Percentiles rank a stretch among this genome's conserved stretches.
phyloP scores from a whole-genome alignment of 129 eudicot species.

The Artemisia annua region DNA sequence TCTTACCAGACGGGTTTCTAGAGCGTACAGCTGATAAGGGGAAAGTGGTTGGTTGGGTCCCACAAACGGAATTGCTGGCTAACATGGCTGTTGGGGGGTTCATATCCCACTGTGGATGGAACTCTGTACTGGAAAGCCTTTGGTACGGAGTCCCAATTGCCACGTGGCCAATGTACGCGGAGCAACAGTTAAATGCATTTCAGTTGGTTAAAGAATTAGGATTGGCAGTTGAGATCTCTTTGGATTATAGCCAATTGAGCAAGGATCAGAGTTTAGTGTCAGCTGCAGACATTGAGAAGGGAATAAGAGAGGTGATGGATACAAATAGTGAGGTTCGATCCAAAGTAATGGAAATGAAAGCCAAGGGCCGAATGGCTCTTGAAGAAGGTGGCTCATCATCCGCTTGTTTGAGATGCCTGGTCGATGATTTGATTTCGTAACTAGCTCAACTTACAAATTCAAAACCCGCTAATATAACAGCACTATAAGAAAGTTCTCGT shows the following conservation, averaged over 20 bases:
- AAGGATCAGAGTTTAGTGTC: conserved; percentile 20
- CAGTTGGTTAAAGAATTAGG: conserved; percentile 42
- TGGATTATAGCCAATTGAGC: conserved; percentile 24
- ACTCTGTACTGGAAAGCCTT: conserved; percentile 39
- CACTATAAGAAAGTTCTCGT: too few species aligned
- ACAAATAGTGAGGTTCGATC: conserved; percentile 10
- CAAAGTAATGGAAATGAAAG: conserved; percentile 28
- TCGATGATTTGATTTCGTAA: conserved; percentile 21
- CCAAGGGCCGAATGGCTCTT: conserved; percentile 19
- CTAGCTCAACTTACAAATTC: not conserved
- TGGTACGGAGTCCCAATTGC: conserved; percentile 45
- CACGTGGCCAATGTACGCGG: conserved; percentile 37
- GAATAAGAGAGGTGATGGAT: conserved; percentile 34
- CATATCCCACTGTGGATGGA: conserved; percentile 55
- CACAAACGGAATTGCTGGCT: conserved; percentile 30
- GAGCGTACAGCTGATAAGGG: conserved; percentile 35
- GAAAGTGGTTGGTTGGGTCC: conserved; percentile 47
- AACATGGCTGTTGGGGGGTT: conserved; percentile 39
- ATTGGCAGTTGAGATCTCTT: conserved; percentile 34
- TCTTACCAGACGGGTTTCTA: conserved; percentile 34
- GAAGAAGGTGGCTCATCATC: conserved; percentile 34
- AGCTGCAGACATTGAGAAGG: conserved; percentile 31
- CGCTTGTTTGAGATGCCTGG: conserved; percentile 1
- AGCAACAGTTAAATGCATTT: conserved; percentile 39
- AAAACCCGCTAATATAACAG: too few species aligned